Evolutionary conservation across 192 early-diverging fungal genomes (phyloP).

Genomic region (Funneliformis mosseae): DNA sequence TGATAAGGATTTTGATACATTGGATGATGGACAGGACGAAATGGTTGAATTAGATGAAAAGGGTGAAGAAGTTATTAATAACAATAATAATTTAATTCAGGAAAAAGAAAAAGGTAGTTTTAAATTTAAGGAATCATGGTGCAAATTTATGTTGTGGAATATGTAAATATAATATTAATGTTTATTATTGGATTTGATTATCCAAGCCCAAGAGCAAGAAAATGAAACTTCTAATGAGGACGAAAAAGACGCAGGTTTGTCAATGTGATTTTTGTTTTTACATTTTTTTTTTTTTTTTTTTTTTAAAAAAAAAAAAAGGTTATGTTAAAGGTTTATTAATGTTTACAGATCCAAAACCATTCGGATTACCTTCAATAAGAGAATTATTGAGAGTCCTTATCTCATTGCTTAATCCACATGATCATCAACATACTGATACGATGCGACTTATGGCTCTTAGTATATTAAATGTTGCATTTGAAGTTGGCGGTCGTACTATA

Average conservation of each 20-base stretch:
- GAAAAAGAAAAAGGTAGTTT: background rate
- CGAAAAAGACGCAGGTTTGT: conserved; percentile 31
- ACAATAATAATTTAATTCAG: background rate
- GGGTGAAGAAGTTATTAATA: background rate
- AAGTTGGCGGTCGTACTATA: conserved; percentile 81
- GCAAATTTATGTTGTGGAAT: background rate
- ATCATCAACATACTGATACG: conserved; percentile 91
- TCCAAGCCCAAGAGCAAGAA: background rate
- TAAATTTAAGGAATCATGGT: background rate
- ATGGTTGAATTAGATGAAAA: background rate
- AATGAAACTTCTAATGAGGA: background rate
- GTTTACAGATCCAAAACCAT: conserved; percentile 53
- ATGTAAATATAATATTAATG: background rate
- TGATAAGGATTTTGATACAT: background rate
- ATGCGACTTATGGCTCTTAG: conserved; percentile 88
- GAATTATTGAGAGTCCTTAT: conserved; percentile 92
- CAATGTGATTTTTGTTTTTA: background rate
- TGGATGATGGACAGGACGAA: conserved; percentile 5
- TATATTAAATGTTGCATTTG: conserved; percentile 85
- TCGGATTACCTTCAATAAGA: conserved; percentile 83
- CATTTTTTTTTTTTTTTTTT: no score
- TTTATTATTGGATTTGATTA: background rate
- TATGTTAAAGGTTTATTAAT: background rate
- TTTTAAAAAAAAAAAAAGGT: background rate
- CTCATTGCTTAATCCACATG: conserved; percentile 86